phyloP scores from a whole-genome alignment of 257 asterid genomes.

The Jasminum sambac region DNA sequence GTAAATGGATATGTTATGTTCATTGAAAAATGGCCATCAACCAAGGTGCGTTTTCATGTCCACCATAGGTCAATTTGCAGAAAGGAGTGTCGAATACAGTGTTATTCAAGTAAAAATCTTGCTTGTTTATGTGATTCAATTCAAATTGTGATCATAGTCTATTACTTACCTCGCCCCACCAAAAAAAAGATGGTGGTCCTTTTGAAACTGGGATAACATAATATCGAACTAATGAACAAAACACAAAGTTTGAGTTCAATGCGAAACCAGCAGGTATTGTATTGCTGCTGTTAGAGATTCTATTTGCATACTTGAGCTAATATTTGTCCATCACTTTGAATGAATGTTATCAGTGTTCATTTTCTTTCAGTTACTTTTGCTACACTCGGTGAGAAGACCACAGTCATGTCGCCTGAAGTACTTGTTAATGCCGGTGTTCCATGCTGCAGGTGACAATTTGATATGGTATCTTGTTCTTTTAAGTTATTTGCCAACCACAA shows the following conservation, averaged over 20 bases:
- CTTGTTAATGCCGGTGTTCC: constrained; percentile 94
- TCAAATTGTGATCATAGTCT: neutral
- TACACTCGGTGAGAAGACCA: constrained; percentile 97
- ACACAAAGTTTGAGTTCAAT: neutral
- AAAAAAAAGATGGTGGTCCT: neutral
- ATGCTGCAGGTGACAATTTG: constrained; percentile 90
- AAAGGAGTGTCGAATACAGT: neutral
- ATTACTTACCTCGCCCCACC: constrained; percentile 1
- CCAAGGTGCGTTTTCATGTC: too few relatives aligned
- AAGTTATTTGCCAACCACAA: constrained; percentile 23
- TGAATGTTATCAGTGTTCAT: constrained; percentile 28
- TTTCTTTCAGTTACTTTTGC: constrained; percentile 86
- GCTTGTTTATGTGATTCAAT: neutral
- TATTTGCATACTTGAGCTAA: constrained; percentile 4
- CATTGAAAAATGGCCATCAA: too few relatives aligned
- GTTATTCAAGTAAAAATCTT: neutral
- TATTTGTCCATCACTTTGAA: constrained; percentile 12
- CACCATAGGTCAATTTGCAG: neutral
- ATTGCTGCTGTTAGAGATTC: neutral
- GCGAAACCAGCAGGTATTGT: neutral
- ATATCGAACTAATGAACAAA: neutral
- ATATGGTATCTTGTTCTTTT: constrained; percentile 22
- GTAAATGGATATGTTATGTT: neutral
- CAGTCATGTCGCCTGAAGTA: constrained; percentile 99
- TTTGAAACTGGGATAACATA: neutral